These are phyloP conservation scores for Boletus subcaerulescens DNA, from an alignment of 768 basidiomycete genomes.

Conservation along the genomic window DNA sequence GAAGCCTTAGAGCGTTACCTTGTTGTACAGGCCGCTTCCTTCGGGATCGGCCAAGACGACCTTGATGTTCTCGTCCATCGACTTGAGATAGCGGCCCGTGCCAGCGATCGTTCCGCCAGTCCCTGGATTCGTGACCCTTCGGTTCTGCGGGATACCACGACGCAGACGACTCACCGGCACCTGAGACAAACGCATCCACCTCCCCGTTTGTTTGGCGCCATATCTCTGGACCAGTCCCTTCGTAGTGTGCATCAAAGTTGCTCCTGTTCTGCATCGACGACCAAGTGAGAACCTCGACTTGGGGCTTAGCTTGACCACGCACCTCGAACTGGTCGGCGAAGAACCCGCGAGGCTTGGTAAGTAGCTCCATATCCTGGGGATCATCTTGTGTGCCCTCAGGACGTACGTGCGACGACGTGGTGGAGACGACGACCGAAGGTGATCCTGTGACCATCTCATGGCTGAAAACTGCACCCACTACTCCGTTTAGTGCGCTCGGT, in stretches of 20 bases:
- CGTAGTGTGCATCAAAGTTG: slow-evolving; percentile 86
- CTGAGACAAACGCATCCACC: slow-evolving; percentile 83
- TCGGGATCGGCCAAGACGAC: slow-evolving; percentile 88
- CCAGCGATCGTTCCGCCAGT: slow-evolving; percentile 96
- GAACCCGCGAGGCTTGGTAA: slow-evolving; percentile 67
- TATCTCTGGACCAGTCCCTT: slow-evolving; percentile 92
- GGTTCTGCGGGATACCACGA: neutral
- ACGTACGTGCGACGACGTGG: slow-evolving; percentile 44
- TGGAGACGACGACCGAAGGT: slow-evolving; percentile 51
- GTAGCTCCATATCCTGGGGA: slow-evolving; percentile 41
- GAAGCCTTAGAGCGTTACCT: slow-evolving; percentile 41
- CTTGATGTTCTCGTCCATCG: slow-evolving; percentile 58
- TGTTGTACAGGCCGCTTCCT: slow-evolving; percentile 94
- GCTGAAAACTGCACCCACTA: slow-evolving; percentile 16
- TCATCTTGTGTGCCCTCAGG: slow-evolving; percentile 29
- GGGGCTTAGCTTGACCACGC: neutral
- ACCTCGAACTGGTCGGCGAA: slow-evolving; percentile 98
- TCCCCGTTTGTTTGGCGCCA: slow-evolving; percentile 87
- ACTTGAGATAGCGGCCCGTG: slow-evolving; percentile 75
- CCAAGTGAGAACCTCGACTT: neutral
- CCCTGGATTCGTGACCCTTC: slow-evolving; percentile 42
- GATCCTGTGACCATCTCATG: slow-evolving; percentile 43
- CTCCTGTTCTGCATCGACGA: slow-evolving; percentile 56
- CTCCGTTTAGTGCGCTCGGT: slow-evolving; percentile 26
- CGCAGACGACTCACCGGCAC: slow-evolving; percentile 58